A percentile compares a stretch with the other conserved stretches of the same genome.
These are phyloP conservation scores for Fraxinus sp. DNA, from an alignment of 305 asterid genomes.

Conservation along the genomic window DNA sequence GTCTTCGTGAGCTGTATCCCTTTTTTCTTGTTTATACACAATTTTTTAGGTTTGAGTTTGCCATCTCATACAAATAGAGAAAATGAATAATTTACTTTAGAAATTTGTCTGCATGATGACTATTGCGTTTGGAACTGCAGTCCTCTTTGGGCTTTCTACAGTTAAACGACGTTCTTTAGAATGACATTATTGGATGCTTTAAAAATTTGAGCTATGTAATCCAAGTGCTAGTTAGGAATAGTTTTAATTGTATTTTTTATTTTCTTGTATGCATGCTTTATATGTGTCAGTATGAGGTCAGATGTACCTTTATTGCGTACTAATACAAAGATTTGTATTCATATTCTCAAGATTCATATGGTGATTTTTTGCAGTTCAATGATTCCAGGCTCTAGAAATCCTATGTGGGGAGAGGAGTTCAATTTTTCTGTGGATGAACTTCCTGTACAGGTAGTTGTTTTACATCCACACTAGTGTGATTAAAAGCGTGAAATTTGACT, in stretches of 20 bases:
- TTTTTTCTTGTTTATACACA: neutral
- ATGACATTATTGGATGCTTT: conserved; percentile 1
- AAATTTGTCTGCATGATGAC: neutral
- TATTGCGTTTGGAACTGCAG: neutral
- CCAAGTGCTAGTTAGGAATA: neutral
- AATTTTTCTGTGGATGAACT: conserved; percentile 87
- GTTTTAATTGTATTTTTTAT: conserved; percentile 1
- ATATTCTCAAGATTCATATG: conserved; percentile 19
- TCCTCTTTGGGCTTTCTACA: neutral
- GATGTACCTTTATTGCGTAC: conserved; percentile 3
- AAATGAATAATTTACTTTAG: neutral
- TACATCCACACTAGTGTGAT: conserved; percentile 9
- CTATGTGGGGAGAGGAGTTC: conserved; percentile 97
- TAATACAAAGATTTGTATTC: conserved; percentile 14
- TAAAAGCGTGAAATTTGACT: conserved; percentile 4
- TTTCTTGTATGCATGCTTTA: conserved; percentile 15
- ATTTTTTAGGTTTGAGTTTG: neutral
- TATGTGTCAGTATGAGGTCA: conserved; percentile 17
- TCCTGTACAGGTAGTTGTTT: conserved; percentile 70
- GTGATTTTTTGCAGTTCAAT: conserved; percentile 65
- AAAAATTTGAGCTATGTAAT: conserved; percentile 3
- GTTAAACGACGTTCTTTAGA: neutral
- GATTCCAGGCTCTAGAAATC: conserved; percentile 97
- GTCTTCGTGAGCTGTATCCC: neutral
- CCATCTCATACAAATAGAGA: neutral